Evolutionary conservation across 2,329 filamentous ascomycete species (phyloP).

Genomic region (Parafenestella ontariensis): DNA sequence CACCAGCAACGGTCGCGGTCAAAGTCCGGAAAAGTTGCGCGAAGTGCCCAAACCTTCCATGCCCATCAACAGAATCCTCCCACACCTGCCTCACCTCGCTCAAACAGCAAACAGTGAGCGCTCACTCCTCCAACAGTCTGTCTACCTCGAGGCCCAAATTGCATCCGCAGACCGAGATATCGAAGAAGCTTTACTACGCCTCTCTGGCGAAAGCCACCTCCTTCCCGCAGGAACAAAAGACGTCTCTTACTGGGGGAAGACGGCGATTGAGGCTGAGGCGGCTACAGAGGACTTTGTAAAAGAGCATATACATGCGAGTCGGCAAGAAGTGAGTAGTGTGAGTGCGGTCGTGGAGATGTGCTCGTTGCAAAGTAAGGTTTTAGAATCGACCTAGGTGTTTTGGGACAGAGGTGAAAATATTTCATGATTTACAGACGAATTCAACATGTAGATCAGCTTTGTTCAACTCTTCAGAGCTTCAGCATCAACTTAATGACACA

Average conservation of each 20-base stretch:
- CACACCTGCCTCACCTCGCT: constrained; percentile 39
- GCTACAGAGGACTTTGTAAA: constrained; percentile 26
- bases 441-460: no score
- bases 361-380: constrained; percentile 31
- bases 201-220: constrained; percentile 50
- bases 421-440: neutral
- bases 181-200: constrained; percentile 36
- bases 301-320: constrained; percentile 27
- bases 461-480: no score
- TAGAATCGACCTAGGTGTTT: neutral
- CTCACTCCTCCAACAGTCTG: constrained; percentile 42
- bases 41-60: neutral
- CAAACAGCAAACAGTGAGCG: constrained; percentile 36
- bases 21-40: neutral
- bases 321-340: constrained; percentile 33
- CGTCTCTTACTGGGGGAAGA: constrained; percentile 34
- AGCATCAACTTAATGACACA: no score
- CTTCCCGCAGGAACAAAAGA: constrained; percentile 41
- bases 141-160: constrained; percentile 45
- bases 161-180: constrained; percentile 38
- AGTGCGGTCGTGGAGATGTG: constrained; percentile 36
- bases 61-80: constrained; percentile 36
- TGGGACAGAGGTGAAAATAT: neutral
- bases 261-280: constrained; percentile 28
- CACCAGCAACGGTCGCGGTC: neutral